phyloP scores from a whole-genome alignment of 352 stramenopile species.

The Pythium apleroticum region DNA sequence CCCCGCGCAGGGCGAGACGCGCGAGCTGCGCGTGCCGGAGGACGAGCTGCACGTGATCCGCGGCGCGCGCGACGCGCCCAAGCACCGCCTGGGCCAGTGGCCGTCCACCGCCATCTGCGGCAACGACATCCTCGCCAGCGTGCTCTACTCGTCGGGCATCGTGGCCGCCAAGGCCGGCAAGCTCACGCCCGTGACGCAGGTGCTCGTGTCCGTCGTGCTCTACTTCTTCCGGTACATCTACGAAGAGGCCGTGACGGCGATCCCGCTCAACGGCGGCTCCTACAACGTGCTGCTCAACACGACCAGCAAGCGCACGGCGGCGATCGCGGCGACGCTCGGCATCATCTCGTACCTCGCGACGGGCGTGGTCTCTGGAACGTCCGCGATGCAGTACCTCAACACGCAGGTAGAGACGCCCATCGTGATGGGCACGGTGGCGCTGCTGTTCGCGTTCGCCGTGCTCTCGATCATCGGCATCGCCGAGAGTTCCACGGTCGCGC shows the following conservation, averaged over 20 bases:
- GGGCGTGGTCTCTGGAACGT: constrained; percentile 46
- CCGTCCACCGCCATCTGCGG: constrained; percentile 82
- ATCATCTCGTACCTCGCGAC: constrained; percentile 89
- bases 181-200: constrained; percentile 66
- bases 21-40: constrained; percentile 22
- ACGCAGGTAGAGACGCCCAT: constrained; percentile 29
- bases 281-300: constrained; percentile 90
- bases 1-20: constrained; percentile 23
- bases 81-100: constrained; percentile 56
- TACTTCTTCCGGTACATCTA: constrained; percentile 76
- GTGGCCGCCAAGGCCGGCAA: constrained; percentile 55
- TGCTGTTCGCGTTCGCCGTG: constrained; percentile 73
- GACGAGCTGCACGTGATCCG: constrained; percentile 34
- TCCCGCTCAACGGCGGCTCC: constrained; percentile 83
- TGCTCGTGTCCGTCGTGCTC: constrained; percentile 55
- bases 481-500: constrained; percentile 70
- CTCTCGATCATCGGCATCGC: constrained; percentile 72
- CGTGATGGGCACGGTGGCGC: constrained; percentile 30
- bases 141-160: constrained; percentile 57
- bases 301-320: constrained; percentile 75
- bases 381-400: constrained; percentile 42
- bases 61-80: constrained; percentile 21
- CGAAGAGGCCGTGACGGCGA: constrained; percentile 78
- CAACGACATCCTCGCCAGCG: constrained; percentile 85
- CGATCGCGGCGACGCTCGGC: constrained; percentile 70